Base-by-base conservation (phyloP, 441 rosid species). In the Macaranga tanarius region DNA sequence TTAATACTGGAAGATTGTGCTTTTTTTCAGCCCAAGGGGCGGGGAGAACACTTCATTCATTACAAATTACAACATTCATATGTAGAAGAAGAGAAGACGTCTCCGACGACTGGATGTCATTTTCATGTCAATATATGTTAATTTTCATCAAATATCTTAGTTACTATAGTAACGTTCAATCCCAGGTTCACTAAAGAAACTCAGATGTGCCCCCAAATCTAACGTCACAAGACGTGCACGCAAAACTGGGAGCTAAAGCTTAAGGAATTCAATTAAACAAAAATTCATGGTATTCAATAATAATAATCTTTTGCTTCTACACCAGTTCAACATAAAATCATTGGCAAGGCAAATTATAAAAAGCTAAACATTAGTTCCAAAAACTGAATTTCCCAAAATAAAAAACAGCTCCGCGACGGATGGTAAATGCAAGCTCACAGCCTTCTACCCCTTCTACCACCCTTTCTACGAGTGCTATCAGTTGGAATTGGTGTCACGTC, bases 381-480 rank as follows among this genome's bases (percentile, higher is more conserved):
- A 60, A 60, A 5, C 4, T 1, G 6, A 48, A 11, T 48, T 19
- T 11, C 17, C 56, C 57, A 17, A 1, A 17, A 59, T 62, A 45
- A 44, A 63, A 73, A 62, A 60, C 5, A 54, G 15, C 28, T 34
- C 25, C 8, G 13, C 20, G 5, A 15, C 23, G 2, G 22, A 23
- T 44, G 16, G 15, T 13, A 20, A n/a, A 45, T 16, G 26, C 45
- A 48, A 42, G 62, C 71, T 82, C 73, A 86, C 63, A 86, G 86
- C 86, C 90, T 86, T 77, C 88, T 84, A 19, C 90, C 88, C 67
- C 90, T 84, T 64, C 90, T 83, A 63, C 88, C 88, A 47, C 90
- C 85, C 90, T 86, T 86, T 75, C 88, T 78, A 54, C 90, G 84
- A 13, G 90, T 86, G 82, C 85, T 83, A 64, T 86, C 90, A 0